phyloP scores from a whole-genome alignment of 2,329 filamentous ascomycete genomes.

The Incumbomyces delicatus region DNA sequence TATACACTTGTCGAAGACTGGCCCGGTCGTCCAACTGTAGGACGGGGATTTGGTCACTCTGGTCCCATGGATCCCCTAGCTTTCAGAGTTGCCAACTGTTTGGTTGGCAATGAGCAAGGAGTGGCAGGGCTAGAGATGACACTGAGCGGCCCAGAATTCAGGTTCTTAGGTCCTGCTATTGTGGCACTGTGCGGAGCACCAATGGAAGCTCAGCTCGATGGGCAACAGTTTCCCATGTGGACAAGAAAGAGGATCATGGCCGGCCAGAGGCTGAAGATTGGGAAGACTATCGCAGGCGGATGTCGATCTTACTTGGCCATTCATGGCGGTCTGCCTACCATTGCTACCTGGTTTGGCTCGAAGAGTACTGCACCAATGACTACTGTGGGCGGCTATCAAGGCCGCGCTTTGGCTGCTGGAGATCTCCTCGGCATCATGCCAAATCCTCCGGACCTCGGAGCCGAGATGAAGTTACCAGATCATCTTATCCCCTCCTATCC shows the following conservation, averaged over 20 bases:
- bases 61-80: constrained; percentile 55
- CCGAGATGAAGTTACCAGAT: constrained; percentile 33
- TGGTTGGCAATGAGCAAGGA: constrained; percentile 46
- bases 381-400: constrained; percentile 51
- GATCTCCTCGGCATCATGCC: constrained; percentile 41
- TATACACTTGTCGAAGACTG: constrained; percentile 52
- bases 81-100: constrained; percentile 48
- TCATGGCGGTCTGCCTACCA: constrained; percentile 44
- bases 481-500: constrained; percentile 41
- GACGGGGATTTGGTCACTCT: constrained; percentile 49
- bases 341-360: constrained; percentile 49
- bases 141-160: constrained; percentile 48
- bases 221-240: constrained; percentile 44
- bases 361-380: constrained; percentile 51
- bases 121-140: constrained; percentile 52
- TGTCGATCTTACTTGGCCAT: constrained; percentile 52
- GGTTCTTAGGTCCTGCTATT: constrained; percentile 45
- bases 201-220: constrained; percentile 44
- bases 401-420: constrained; percentile 44
- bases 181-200: constrained; percentile 49
- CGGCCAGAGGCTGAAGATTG: constrained; percentile 46
- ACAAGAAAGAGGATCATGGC: constrained; percentile 40
- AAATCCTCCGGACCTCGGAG: constrained; percentile 26
- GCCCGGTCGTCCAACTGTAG: constrained; percentile 46
- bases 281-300: constrained; percentile 42